Conservation (phyloP, 768 basidiomycete species). For the Brasilioporus rufonigricans region DNA sequence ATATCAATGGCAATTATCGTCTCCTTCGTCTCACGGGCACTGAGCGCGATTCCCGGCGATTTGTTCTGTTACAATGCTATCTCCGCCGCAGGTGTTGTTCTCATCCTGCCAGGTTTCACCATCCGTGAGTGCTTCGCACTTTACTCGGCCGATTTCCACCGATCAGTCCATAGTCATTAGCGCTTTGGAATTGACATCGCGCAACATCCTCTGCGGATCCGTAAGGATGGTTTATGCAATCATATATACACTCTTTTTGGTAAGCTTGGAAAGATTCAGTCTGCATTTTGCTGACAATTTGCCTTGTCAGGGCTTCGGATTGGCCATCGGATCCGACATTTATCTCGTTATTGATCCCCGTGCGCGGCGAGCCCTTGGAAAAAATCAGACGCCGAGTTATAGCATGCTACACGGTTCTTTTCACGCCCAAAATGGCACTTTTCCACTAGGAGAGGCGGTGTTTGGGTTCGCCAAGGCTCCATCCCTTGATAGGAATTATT, state of each 20-base stretch:
- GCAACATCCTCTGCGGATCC: slow-evolving; percentile 77
- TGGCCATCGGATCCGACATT: slow-evolving; percentile 81
- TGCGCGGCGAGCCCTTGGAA: slow-evolving; percentile 40
- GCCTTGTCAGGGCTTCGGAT: slow-evolving; percentile 65
- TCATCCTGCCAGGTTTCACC: slow-evolving; percentile 86
- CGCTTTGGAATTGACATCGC: slow-evolving; percentile 77
- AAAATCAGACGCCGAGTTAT: slow-evolving; percentile 35
- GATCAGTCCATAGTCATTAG: slow-evolving; percentile 54
- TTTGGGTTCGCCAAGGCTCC: slow-evolving; percentile 44
- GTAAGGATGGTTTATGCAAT: slow-evolving; percentile 84
- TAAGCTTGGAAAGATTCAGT: slow-evolving; percentile 23
- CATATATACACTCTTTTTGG: slow-evolving; percentile 81
- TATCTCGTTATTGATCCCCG: slow-evolving; percentile 67
- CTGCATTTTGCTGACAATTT: slow-evolving; percentile 4
- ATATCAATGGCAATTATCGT: slow-evolving; percentile 84
- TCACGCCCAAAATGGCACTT: slow-evolving; percentile 47
- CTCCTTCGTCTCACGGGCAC: slow-evolving; percentile 74
- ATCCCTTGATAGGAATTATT: slow-evolving; percentile 29
- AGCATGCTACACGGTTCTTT: slow-evolving; percentile 57
- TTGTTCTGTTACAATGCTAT: slow-evolving; percentile 90
- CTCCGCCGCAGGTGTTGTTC: slow-evolving; percentile 86
- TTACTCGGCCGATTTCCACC: slow-evolving; percentile 1
- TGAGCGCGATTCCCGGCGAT: slow-evolving; percentile 72
- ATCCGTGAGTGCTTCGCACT: slow-evolving; percentile 52
- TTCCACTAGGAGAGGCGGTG: slow-evolving; percentile 39